A percentile compares a stretch with the other conserved stretches of the same genome.
Conservation (phyloP, 2,329 filamentous ascomycete species). For the Sphaerulina musiva region DNA sequence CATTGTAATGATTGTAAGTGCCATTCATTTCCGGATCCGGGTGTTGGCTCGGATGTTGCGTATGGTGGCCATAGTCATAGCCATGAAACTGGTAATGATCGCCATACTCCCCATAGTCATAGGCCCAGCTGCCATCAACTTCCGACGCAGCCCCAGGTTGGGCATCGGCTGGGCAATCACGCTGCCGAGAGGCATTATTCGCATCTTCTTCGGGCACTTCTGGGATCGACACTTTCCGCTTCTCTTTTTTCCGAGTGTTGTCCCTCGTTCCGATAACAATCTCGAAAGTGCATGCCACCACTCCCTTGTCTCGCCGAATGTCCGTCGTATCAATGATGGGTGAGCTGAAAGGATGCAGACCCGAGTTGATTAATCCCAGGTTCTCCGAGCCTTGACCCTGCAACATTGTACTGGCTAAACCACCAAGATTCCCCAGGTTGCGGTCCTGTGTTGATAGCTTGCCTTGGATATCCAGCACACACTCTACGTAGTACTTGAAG, state of each 20-base stretch:
- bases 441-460: conserved; percentile 71
- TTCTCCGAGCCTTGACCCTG: conserved; percentile 9
- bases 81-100: conserved; percentile 27
- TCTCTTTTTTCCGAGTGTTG: conserved; percentile 49
- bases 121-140: neutral
- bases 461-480: conserved; percentile 85
- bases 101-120: conserved; percentile 9
- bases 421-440: conserved; percentile 24
- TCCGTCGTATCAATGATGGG: conserved; percentile 82
- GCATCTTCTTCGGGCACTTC: conserved; percentile 4
- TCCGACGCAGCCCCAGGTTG: conserved; percentile 9
- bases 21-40: conserved; percentile 2
- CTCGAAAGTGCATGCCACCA: conserved; percentile 82
- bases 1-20: conserved; percentile 12
- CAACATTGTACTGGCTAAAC: conserved; percentile 21
- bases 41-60: conserved; percentile 11
- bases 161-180: conserved; percentile 1
- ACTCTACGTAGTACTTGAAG: conserved; percentile 90
- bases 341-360: conserved; percentile 30
- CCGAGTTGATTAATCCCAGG: conserved; percentile 11
- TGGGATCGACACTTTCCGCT: conserved; percentile 34
- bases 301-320: conserved; percentile 79
- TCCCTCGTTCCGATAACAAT: conserved; percentile 81
- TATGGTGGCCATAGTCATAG: conserved; percentile 21
- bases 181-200: neutral